These are phyloP conservation scores for Dactylellina haptotyla DNA, from an alignment of 2,329 filamentous ascomycete genomes.

Conservation along the genomic window DNA sequence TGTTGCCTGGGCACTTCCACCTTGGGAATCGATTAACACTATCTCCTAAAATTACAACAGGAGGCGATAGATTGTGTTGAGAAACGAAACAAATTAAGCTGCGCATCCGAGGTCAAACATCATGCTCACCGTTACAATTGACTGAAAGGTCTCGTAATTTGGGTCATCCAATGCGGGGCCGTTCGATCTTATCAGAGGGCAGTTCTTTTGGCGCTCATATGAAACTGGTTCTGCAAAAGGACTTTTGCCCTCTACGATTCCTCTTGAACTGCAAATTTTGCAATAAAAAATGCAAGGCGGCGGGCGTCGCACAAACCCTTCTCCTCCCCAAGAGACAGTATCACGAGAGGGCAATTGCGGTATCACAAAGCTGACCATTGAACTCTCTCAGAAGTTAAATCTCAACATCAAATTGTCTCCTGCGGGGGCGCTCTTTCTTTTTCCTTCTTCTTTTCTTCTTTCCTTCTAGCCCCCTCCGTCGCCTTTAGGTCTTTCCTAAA, in stretches of 20 bases:
- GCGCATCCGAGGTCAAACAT: conserved; percentile 1
- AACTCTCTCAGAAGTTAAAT: conserved; percentile 13
- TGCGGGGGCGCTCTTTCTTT: conserved; percentile 21
- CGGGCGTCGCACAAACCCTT: too few relatives aligned
- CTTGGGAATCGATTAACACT: conserved; percentile 21
- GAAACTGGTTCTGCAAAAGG: too few relatives aligned
- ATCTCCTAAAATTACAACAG: conserved; percentile 32
- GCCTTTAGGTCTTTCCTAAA: conserved; percentile 43
- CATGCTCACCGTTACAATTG: conserved; percentile 1
- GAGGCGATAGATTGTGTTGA: conserved; percentile 16
- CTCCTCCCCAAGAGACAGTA: too few relatives aligned
- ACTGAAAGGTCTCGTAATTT: not conserved
- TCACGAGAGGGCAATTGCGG: conserved; percentile 9
- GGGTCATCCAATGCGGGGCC: conserved; percentile 3
- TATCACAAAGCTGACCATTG: conserved; percentile 22
- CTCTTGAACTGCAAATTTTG: too few relatives aligned
- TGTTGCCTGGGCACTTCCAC: conserved; percentile 24
- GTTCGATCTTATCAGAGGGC: conserved; percentile 1
- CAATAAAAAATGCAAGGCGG: too few relatives aligned
- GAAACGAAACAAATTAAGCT: conserved; percentile 15
- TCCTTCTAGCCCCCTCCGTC: too few relatives aligned
- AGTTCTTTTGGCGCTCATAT: not conserved
- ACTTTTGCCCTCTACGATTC: too few relatives aligned
- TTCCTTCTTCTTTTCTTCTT: too few relatives aligned
- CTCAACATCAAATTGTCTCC: not conserved